These are phyloP conservation scores for Peronospora belbahrii DNA, from an alignment of 352 stramenopile species.

Conservation along the genomic window DNA sequence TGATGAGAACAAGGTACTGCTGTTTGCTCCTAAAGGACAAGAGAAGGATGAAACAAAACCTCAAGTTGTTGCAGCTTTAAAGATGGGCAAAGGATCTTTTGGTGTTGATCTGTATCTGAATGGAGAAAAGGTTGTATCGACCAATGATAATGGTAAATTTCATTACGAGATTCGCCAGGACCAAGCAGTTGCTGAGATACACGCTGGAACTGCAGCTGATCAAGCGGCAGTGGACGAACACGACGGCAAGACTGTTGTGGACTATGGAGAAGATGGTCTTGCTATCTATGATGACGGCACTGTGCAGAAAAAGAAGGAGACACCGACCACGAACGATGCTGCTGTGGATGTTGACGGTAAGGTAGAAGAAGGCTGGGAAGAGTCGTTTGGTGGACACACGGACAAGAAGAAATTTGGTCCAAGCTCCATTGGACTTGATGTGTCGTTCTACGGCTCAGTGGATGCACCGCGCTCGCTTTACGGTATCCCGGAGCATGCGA, in stretches of 20 bases:
- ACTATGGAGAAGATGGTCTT: slow-evolving; percentile 96
- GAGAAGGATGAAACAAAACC: not conserved
- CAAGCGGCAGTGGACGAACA: slow-evolving; percentile 58
- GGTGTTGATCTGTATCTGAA: slow-evolving; percentile 62
- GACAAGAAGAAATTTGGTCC: slow-evolving; percentile 81
- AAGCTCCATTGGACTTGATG: slow-evolving; percentile 93
- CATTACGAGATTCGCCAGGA: slow-evolving; percentile 77
- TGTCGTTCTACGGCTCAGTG: slow-evolving; percentile 84
- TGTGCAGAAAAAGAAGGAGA: slow-evolving; percentile 56
- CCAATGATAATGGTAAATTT: slow-evolving; percentile 59
- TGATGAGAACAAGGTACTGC: slow-evolving; percentile 17
- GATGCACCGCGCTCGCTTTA: slow-evolving; percentile 81
- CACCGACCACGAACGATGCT: slow-evolving; percentile 7
- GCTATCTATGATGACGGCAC: slow-evolving; percentile 95
- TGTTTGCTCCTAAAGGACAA: slow-evolving; percentile 29
- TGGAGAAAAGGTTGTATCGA: slow-evolving; percentile 52
- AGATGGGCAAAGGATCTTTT: slow-evolving; percentile 33
- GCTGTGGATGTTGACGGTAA: slow-evolving; percentile 25
- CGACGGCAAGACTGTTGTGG: slow-evolving; percentile 89
- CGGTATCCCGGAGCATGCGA: slow-evolving; percentile 96
- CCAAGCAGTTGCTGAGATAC: slow-evolving; percentile 27
- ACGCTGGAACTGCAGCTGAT: slow-evolving; percentile 17
- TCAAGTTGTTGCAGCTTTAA: slow-evolving; percentile 43
- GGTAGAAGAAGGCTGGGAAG: slow-evolving; percentile 89
- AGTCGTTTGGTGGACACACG: slow-evolving; percentile 92